These are phyloP conservation scores for Hyphopichia burtonii DNA, from an alignment of 1,139 yeast genomes.

Conservation along the genomic window DNA sequence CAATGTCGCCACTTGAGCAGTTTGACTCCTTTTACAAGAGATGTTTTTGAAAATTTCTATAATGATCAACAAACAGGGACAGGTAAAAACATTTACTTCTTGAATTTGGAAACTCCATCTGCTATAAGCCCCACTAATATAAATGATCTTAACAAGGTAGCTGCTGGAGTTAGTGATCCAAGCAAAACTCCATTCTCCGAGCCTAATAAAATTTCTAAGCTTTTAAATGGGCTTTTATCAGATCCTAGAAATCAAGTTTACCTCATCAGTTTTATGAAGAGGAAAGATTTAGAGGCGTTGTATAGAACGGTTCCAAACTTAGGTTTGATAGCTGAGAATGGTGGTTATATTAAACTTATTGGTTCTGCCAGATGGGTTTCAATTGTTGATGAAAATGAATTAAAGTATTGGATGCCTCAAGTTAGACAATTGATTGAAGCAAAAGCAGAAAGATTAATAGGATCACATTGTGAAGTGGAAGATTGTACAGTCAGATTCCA, in stretches of 20 bases:
- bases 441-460: slow-evolving; percentile 77
- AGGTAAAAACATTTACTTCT: slow-evolving; percentile 50
- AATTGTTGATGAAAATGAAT: slow-evolving; percentile 52
- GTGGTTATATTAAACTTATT: slow-evolving; percentile 66
- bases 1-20: slow-evolving; percentile 25
- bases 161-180: slow-evolving; percentile 16
- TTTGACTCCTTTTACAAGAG: slow-evolving; percentile 25
- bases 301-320: slow-evolving; percentile 67
- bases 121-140: slow-evolving; percentile 22
- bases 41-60: slow-evolving; percentile 39
- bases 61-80: slow-evolving; percentile 19
- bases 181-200: slow-evolving; percentile 33
- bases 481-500: slow-evolving; percentile 77
- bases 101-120: slow-evolving; percentile 51
- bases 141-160: slow-evolving; percentile 7
- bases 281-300: slow-evolving; percentile 62
- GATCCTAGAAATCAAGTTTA: slow-evolving; percentile 64
- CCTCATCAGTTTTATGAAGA: slow-evolving; percentile 63
- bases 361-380: slow-evolving; percentile 63
- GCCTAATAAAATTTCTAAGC: slow-evolving; percentile 49
- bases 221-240: slow-evolving; percentile 48
- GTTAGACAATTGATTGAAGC: slow-evolving; percentile 60
- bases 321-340: slow-evolving; percentile 89
- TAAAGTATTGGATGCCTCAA: slow-evolving; percentile 60
- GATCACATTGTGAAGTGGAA: slow-evolving; percentile 67